phyloP scores from a whole-genome alignment of 352 stramenopile genomes.

The Blastocystis sp. region DNA sequence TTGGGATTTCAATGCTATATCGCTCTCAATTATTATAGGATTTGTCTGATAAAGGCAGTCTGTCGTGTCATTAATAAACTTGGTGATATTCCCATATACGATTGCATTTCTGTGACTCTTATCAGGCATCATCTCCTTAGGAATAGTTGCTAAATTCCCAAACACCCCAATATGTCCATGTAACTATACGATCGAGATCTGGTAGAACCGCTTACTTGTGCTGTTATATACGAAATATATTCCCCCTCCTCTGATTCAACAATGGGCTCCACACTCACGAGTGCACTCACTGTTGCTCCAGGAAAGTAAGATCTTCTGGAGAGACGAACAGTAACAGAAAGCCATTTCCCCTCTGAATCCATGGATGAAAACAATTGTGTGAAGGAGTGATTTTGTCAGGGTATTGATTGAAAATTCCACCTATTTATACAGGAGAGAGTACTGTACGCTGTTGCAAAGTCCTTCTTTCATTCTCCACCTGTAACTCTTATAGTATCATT shows the following conservation, averaged over 20 bases:
- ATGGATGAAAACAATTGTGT: not conserved
- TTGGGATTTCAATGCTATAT: not conserved
- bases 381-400: not conserved
- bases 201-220: not conserved
- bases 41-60: constrained; percentile 50
- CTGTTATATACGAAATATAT: constrained; percentile 47
- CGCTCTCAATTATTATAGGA: constrained; percentile 14
- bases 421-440: too few species aligned
- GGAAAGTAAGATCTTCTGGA: constrained; percentile 27
- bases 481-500: not conserved
- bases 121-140: not conserved
- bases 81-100: constrained; percentile 27
- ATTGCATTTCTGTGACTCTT: not conserved
- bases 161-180: constrained; percentile 42
- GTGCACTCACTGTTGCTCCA: constrained; percentile 3
- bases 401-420: too few species aligned
- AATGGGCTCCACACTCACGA: not conserved
- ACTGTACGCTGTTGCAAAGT: too few species aligned
- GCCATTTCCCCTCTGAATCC: not conserved
- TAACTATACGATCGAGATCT: not conserved
- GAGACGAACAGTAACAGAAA: constrained; percentile 10
- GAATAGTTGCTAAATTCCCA: not conserved
- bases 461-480: too few species aligned
- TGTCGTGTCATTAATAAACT: constrained; percentile 41
- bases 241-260: not conserved